Evolutionary conservation across 345 rosid genomes (phyloP).

Genomic region (Eucalyptus lansdowneana): DNA sequence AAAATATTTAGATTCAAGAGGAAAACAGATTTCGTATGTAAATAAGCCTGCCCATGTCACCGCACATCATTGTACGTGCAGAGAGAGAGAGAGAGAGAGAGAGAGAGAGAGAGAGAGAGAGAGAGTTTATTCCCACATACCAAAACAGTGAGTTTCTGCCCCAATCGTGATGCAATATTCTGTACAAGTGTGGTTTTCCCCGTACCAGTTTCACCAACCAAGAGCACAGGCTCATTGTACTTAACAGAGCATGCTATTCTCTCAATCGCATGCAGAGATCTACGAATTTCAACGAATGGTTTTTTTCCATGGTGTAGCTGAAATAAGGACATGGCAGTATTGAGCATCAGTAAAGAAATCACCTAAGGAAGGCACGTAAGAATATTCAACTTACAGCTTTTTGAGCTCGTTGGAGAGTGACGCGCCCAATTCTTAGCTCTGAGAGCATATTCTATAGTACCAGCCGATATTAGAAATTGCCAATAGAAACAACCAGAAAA

Average conservation of each 20-base stretch:
- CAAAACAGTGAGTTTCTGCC: conserved; percentile 87
- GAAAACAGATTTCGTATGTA: neutral
- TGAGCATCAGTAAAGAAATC: neutral
- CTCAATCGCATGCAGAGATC: conserved; percentile 68
- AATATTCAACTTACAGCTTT: conserved; percentile 26
- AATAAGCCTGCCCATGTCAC: neutral
- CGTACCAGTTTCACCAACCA: conserved; percentile 99
- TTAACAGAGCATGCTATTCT: conserved; percentile 75
- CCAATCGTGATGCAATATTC: conserved; percentile 63
- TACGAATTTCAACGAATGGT: conserved; percentile 60
- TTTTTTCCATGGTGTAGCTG: conserved; percentile 42
- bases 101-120: neutral
- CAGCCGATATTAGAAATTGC: conserved; percentile 4
- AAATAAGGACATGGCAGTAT: conserved; percentile 3
- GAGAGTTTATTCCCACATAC: conserved; percentile 11
- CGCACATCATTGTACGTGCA: neutral
- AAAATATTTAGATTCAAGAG: neutral
- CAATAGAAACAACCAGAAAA: neutral
- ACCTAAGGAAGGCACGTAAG: neutral
- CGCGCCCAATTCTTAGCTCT: conserved; percentile 63
- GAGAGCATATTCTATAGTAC: conserved; percentile 38
- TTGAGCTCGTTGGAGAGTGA: conserved; percentile 38
- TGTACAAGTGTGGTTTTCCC: conserved; percentile 98
- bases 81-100: neutral
- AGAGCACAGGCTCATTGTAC: conserved; percentile 84